phyloP scores from a whole-genome alignment of 805 yeast species.

The Saccharomycopsis fibuligera region DNA sequence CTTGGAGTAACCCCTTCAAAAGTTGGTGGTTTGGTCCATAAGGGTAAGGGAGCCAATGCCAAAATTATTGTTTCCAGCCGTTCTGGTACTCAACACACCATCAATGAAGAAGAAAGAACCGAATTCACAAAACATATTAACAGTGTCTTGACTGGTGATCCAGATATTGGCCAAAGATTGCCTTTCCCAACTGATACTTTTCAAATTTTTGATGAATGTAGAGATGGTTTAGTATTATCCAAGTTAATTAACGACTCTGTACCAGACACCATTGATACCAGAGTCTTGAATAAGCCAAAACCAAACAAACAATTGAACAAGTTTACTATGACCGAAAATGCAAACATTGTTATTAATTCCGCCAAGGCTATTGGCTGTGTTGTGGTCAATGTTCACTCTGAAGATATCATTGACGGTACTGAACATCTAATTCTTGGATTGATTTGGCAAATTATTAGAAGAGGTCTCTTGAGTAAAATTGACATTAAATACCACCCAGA shows the following conservation, averaged over 20 bases:
- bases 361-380: slow-evolving; percentile 99
- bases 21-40: slow-evolving; percentile 35
- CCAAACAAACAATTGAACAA: slow-evolving; percentile 77
- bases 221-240: slow-evolving; percentile 89
- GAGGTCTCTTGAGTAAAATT: slow-evolving; percentile 90
- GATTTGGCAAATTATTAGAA: slow-evolving; percentile 95
- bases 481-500: slow-evolving; percentile 97
- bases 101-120: slow-evolving; percentile 92
- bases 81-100: slow-evolving; percentile 93
- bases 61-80: slow-evolving; percentile 74
- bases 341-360: slow-evolving; percentile 94
- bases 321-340: slow-evolving; percentile 94
- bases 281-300: slow-evolving; percentile 88
- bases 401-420: slow-evolving; percentile 90
- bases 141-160: slow-evolving; percentile 82
- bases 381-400: slow-evolving; percentile 95
- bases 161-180: slow-evolving; percentile 72
- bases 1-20: slow-evolving; percentile 29
- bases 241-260: slow-evolving; percentile 95
- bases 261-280: slow-evolving; percentile 96
- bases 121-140: slow-evolving; percentile 97
- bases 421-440: slow-evolving; percentile 87
- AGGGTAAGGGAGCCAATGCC: slow-evolving; percentile 54
- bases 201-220: slow-evolving; percentile 94
- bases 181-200: slow-evolving; percentile 93